Base-by-base conservation (phyloP, 805 yeast genomes). In the Teunomyces atbi region DNA sequence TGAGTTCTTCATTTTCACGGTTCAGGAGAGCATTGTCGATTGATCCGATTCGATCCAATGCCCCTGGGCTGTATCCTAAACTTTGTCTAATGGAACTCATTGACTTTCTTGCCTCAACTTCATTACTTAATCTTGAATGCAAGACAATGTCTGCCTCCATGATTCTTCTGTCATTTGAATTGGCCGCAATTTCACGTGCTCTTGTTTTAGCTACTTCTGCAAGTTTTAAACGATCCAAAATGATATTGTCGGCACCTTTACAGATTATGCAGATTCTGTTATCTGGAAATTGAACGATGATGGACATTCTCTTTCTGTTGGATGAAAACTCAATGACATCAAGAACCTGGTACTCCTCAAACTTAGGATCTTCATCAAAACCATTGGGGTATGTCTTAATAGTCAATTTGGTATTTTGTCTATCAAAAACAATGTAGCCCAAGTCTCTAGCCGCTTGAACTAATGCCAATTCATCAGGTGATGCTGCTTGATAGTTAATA, bases 231-330 rank as follows among this genome's bases (percentile, higher is more conserved):
- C 87, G 77, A 43, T 91, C 96, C 44, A 91, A 62, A 41, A 94
- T 88, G 8, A 92, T 78, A 57, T 89, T 89, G 63, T 94, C 99
- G 2, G 99, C 99, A 45, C 99, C 99, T 66, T 94, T 94, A 66
- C 96, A 89, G 36, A 94, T 70, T 52, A 94, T 59, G 39, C 92
- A 81, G 18, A 90, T 76, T 48, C 86, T 76, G 5, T 80, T 80
- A 60, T 87, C 86, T 0, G 97, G 96, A 55, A 87, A 81, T 49
- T 69, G 76, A 1, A 90, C 83, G 7, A 92, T 62, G n/a, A 88
- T 81, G 0, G 97, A 89, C 99, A 94, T 94, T 60, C 99, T 78
- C 66, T 94, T 94, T 58, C 99, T 81, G 3, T 83, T 71, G 1
- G 96, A 88, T 0, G 92, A 75, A 59, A 94, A 94, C 47, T 92